Conservation (phyloP, 2,329 filamentous ascomycete species). For the Chaetomium sp. region DNA sequence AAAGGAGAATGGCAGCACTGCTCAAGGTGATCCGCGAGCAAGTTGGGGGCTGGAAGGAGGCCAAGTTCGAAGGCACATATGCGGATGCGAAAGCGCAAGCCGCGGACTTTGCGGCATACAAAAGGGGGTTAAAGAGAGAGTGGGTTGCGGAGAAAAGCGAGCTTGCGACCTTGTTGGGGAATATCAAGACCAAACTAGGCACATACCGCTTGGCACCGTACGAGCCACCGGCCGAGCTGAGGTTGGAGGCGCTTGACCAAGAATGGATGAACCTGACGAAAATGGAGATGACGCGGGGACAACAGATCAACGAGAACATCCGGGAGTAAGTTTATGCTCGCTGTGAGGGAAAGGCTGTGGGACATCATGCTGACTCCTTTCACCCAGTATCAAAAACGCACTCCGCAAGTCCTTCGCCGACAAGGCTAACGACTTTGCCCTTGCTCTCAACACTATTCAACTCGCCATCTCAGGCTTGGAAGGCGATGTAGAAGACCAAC, state of each 20-base stretch:
- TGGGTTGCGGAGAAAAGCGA: constrained; percentile 99
- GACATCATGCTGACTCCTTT: background rate
- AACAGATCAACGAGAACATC: constrained; percentile 96
- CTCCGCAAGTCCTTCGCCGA: constrained; percentile 90
- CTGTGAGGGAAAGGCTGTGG: too few species aligned
- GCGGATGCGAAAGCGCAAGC: constrained; percentile 85
- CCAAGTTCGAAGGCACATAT: constrained; percentile 87
- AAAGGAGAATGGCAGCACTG: constrained; percentile 80
- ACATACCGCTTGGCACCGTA: constrained; percentile 91
- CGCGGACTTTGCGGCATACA: constrained; percentile 77
- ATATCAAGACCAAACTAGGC: constrained; percentile 97
- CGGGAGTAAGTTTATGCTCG: constrained; percentile 55
- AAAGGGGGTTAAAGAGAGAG: constrained; percentile 79
- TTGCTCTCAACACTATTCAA: constrained; percentile 91
- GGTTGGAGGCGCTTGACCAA: constrained; percentile 71
- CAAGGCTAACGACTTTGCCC: constrained; percentile 96
- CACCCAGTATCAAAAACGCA: constrained; percentile 77
- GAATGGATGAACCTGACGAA: constrained; percentile 77
- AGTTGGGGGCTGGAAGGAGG: constrained; percentile 66
- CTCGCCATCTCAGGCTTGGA: constrained; percentile 94
- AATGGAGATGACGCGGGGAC: constrained; percentile 80
- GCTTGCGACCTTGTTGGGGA: constrained; percentile 82
- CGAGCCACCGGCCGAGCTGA: constrained; percentile 77
- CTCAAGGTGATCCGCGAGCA: constrained; percentile 69
- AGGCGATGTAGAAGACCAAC: constrained; percentile 91